Base-by-base conservation (phyloP, 441 rosid species). In the Euphorbia celastroides region DNA sequence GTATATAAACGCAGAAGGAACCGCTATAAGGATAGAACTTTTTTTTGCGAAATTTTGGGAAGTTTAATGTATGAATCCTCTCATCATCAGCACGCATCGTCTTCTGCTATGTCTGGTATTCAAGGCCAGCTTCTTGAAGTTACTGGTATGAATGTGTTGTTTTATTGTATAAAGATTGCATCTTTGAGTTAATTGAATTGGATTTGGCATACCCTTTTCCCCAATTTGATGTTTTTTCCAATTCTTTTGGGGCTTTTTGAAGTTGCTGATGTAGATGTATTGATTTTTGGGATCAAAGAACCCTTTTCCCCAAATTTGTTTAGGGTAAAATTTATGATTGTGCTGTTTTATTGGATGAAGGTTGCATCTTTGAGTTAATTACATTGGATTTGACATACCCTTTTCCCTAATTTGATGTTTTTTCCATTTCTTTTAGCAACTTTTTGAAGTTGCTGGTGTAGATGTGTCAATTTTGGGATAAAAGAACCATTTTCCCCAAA, bases 371-470 rank as follows among this genome's bases (percentile, higher is more conserved):
- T 41, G 44, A 10, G 12, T 41, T 41, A 44, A 11, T 44, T 14
- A 12, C 7, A 46, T 20, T 12, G 5, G 34, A 25, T 50, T 30
- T 10, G 7, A n/a, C 26, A 27, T 10, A 7, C 19, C 38, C 20
- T 22, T 28, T 56, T 31, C n/a, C 0, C 41, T 9, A 28, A 3
- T 5, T 48, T 14, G 38, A n/a, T n/a, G n/a, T n/a, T n/a, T n/a
- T n/a, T n/a, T n/a, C n/a, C n/a, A n/a, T n/a, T n/a, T n/a, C n/a
- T n/a, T n/a, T n/a, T n/a, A n/a, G n/a, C n/a, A n/a, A n/a, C 73
- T 82, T 77, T 88, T 93, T 64, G 94, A 93, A 76, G 84, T 86
- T 71, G 86, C 97, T 19, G 96, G 97, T 93, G 78, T 42, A 32
- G 7, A 0, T 54, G 55, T 11, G 0, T 11, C 25, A 30, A 27